These are phyloP conservation scores for Trichophyton benhamiae DNA, from an alignment of 2,329 filamentous ascomycete genomes.

Conservation along the genomic window DNA sequence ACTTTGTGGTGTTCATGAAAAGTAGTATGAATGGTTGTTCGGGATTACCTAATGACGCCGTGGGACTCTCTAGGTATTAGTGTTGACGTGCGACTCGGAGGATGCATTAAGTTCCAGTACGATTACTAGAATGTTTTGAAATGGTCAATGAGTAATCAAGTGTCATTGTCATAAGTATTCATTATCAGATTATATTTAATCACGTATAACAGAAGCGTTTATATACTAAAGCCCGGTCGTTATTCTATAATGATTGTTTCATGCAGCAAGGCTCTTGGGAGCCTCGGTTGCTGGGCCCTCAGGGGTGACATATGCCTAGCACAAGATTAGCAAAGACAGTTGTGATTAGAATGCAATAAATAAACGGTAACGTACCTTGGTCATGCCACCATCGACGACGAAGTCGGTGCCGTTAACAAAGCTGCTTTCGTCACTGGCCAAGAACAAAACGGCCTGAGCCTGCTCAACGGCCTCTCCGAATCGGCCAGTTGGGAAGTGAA, in stretches of 20 bases:
- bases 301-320: slow-evolving; percentile 57
- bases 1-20: not conserved
- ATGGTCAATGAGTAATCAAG: not conserved
- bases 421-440: slow-evolving; percentile 76
- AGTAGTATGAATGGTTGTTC: too few relatives aligned
- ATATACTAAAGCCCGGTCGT: not conserved
- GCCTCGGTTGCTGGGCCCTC: slow-evolving; percentile 44
- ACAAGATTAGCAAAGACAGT: not conserved
- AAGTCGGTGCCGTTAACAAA: slow-evolving; percentile 89
- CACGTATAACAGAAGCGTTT: not conserved
- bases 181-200: not conserved
- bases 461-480: slow-evolving; percentile 93
- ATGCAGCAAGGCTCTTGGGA: slow-evolving; percentile 37
- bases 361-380: slow-evolving; percentile 42
- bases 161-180: not conserved
- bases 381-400: slow-evolving; percentile 92
- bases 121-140: too few relatives aligned
- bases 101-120: too few relatives aligned
- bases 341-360: not conserved
- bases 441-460: slow-evolving; percentile 75
- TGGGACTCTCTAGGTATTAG: too few relatives aligned
- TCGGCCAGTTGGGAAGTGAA: slow-evolving; percentile 77
- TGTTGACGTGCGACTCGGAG: too few relatives aligned
- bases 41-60: too few relatives aligned
- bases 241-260: not conserved